A percentile compares a stretch with the other conserved stretches of the same genome.
Conservation (phyloP, 345 rosid species). For the Hirschfeldia incana region DNA sequence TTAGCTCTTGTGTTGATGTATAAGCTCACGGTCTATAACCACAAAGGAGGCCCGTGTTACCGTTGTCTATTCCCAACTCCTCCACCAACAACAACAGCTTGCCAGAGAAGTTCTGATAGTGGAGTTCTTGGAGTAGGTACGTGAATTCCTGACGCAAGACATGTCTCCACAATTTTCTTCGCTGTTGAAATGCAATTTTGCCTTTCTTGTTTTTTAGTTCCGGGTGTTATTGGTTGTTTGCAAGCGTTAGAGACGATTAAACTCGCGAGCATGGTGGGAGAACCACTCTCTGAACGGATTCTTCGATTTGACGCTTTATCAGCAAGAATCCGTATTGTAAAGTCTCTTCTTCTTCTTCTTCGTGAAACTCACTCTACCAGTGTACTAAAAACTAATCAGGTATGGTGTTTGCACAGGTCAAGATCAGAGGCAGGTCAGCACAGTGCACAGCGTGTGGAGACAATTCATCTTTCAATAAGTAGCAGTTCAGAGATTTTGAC, state of each 20-base stretch:
- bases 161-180: not conserved
- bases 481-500: slow-evolving; percentile 68
- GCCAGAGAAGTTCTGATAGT: slow-evolving; percentile 86
- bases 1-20: no score
- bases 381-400: not conserved
- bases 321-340: slow-evolving; percentile 76
- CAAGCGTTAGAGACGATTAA: slow-evolving; percentile 96
- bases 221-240: slow-evolving; percentile 92
- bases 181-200: not conserved
- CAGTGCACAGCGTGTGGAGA: slow-evolving; percentile 82
- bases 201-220: slow-evolving; percentile 50
- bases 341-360: slow-evolving; percentile 21
- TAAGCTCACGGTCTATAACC: slow-evolving; percentile 63
- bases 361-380: not conserved
- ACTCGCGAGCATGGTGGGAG: slow-evolving; percentile 82
- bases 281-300: slow-evolving; percentile 83
- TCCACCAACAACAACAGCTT: slow-evolving; percentile 69
- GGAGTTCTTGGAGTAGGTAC: slow-evolving; percentile 91
- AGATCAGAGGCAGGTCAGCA: slow-evolving; percentile 69
- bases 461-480: slow-evolving; percentile 50
- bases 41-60: slow-evolving; percentile 82
- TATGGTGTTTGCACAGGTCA: slow-evolving; percentile 52
- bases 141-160: slow-evolving; percentile 6
- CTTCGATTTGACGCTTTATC: slow-evolving; percentile 91
- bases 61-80: slow-evolving; percentile 85